Evolutionary conservation across 2,329 filamentous ascomycete genomes (phyloP), one percentile per base, ranked within the genome.

Genomic region (Orbilia brochopaga): DNA sequence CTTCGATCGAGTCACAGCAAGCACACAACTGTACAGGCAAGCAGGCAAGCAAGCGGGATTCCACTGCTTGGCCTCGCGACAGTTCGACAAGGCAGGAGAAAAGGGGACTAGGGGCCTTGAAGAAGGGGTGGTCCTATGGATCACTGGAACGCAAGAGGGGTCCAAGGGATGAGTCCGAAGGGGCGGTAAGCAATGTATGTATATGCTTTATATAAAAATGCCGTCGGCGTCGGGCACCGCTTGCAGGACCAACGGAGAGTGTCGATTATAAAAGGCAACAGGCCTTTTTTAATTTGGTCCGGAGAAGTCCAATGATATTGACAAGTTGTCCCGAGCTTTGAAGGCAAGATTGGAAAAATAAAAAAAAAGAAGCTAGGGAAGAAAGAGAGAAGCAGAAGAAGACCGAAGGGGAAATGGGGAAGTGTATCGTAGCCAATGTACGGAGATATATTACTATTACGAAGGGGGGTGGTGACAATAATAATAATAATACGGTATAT

Each of bases 271-370:
- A 64, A 58, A 48, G 54, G 24, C 7, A 50, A 53, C 11, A 35
- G 58, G 17, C 24, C 37, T n/a, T 53, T n/a, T 15, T 7, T 11
- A 32, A 32, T 32, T 32, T 32, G 27, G 27, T 32, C 21, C 15
- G 27, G 27, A 57, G 65, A 54, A 67, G 54, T 52, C 42, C 59
- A 58, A 64, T 56, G 60, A 64, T 72, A 65, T 64, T 64, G 60
- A 72, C 67, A 72, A 72, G 50, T 72, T 72, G 67, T 72, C 67
- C 67, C 60, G 60, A 72, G 67, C 67, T 56, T 64, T 52, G 59
- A 54, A 46, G 51, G 35, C 23, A 42, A 37, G 32, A 30, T 27
- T 23, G 54, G 52, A 37, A 50, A 15, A 19, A 19, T 21, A 17
- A 62, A 27, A 42, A 70, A 59, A 55, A 48, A 54, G 8, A 51